These are phyloP conservation scores for Xanthoconium stramineum DNA, from an alignment of 768 basidiomycete genomes.

Conservation along the genomic window DNA sequence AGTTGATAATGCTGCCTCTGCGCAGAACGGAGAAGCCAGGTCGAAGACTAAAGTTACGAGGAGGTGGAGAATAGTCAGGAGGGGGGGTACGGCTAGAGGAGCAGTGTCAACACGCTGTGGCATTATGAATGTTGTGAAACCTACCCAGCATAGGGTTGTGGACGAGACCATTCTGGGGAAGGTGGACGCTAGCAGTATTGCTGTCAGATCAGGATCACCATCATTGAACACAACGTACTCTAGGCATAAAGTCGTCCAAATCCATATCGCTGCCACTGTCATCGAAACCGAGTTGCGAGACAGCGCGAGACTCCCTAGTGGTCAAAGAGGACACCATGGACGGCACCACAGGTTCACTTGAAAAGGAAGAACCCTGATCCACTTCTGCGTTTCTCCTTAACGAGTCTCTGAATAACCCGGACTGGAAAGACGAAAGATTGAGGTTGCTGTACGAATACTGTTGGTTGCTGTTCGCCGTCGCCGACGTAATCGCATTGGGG, in stretches of 20 bases:
- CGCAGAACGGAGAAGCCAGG: conserved; percentile 16
- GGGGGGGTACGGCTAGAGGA: conserved; percentile 23
- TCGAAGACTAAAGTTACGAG: conserved; percentile 16
- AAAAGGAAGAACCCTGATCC: conserved; percentile 16
- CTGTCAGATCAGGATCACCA: conserved; percentile 3
- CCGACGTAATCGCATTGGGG: background rate
- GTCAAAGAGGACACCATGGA: background rate
- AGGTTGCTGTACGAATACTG: conserved; percentile 29
- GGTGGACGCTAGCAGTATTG: conserved; percentile 19
- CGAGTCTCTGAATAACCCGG: conserved; percentile 33
- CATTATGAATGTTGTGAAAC: background rate
- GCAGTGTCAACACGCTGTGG: background rate
- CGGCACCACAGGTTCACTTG: conserved; percentile 2
- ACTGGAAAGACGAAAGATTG: conserved; percentile 31
- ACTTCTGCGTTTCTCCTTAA: conserved; percentile 27
- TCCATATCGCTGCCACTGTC: conserved; percentile 30
- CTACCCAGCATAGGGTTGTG: conserved; percentile 27
- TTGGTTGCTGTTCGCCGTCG: conserved; percentile 10
- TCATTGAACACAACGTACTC: conserved; percentile 4
- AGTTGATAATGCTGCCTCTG: conserved; percentile 1
- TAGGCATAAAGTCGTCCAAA: conserved; percentile 17
- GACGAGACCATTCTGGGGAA: conserved; percentile 25
- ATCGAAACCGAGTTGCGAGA: conserved; percentile 15
- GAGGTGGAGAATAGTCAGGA: conserved; percentile 20
- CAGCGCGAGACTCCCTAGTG: conserved; percentile 10